Percentiles rank a stretch among this genome's conserved stretches.
Conservation (phyloP, 176 grass and related monocot species). For the Aechmea fasciata region DNA sequence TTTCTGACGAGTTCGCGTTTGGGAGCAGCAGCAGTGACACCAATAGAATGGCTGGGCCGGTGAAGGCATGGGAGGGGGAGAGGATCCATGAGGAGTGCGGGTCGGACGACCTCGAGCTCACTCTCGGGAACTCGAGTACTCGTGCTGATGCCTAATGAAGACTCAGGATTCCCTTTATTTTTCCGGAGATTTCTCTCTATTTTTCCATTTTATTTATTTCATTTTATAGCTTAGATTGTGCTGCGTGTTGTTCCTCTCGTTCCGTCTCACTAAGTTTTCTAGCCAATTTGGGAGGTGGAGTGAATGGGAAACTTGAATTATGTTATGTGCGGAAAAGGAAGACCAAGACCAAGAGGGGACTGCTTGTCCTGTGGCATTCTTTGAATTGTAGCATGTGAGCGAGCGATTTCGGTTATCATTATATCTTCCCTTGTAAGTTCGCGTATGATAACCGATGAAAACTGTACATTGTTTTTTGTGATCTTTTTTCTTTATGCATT, state of each 20-base stretch:
- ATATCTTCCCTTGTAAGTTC: neutral
- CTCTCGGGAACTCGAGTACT: slow-evolving; percentile 65
- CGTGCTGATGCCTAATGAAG: slow-evolving; percentile 17
- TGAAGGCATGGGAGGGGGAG: slow-evolving; percentile 95
- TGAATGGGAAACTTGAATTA: neutral
- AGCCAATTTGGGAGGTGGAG: neutral
- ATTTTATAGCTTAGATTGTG: neutral
- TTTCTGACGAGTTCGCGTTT: slow-evolving; percentile 74
- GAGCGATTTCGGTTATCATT: neutral
- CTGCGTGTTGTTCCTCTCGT: neutral
- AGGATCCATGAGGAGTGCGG: slow-evolving; percentile 76
- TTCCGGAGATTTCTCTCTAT: too few species aligned
- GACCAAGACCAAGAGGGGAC: neutral
- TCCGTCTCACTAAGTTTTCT: neutral
- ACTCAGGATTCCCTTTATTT: neutral
- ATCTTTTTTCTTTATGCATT: too few species aligned
- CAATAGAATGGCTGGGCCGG: slow-evolving; percentile 27
- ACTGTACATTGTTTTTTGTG: too few species aligned
- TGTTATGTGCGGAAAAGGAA: neutral
- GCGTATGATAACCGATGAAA: too few species aligned
- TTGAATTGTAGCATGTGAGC: neutral
- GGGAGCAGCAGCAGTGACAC: slow-evolving; percentile 49
- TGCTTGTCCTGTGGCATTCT: neutral
- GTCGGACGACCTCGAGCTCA: slow-evolving; percentile 87
- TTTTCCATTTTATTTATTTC: neutral